phyloP scores from a whole-genome alignment of 2,329 filamentous ascomycete genomes.

The Tolypocladium capitatum region DNA sequence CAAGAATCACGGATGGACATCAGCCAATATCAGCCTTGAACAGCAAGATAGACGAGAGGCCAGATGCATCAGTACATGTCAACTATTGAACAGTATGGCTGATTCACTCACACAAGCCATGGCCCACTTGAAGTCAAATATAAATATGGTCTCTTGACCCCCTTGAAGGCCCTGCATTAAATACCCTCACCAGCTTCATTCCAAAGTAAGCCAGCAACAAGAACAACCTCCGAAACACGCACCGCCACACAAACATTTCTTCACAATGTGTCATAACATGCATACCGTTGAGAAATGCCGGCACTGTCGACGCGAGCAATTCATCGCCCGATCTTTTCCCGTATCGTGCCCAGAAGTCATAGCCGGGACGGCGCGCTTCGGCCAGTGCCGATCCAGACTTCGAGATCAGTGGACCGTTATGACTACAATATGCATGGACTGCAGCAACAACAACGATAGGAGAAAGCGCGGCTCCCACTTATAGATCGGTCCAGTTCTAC shows the following conservation, averaged over 20 bases:
- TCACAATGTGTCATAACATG: not conserved
- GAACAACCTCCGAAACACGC: too few relatives aligned
- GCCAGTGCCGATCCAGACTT: not conserved
- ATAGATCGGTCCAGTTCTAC: not conserved
- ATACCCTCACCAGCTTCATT: too few relatives aligned
- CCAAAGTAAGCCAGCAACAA: too few relatives aligned
- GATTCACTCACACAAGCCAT: not conserved
- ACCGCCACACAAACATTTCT: too few relatives aligned
- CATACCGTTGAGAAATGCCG: not conserved
- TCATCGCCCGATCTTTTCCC: not conserved
- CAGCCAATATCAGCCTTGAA: not conserved
- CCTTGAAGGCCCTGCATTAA: too few relatives aligned
- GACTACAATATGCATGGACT: not conserved
- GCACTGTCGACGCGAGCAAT: not conserved
- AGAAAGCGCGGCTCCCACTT: not conserved
- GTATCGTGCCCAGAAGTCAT: not conserved
- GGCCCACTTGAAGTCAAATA: too few relatives aligned
- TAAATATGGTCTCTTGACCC: too few relatives aligned
- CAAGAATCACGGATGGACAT: too few relatives aligned
- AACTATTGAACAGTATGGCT: not conserved
- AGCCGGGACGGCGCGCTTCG: not conserved
- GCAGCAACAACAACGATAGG: not conserved
- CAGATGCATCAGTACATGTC: too few relatives aligned
- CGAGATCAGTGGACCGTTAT: not conserved
- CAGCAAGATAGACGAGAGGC: too few relatives aligned